These are phyloP conservation scores for Papiliotrema fonsecae DNA, from an alignment of 1,284 basidiomycete genomes.

Conservation along the genomic window DNA sequence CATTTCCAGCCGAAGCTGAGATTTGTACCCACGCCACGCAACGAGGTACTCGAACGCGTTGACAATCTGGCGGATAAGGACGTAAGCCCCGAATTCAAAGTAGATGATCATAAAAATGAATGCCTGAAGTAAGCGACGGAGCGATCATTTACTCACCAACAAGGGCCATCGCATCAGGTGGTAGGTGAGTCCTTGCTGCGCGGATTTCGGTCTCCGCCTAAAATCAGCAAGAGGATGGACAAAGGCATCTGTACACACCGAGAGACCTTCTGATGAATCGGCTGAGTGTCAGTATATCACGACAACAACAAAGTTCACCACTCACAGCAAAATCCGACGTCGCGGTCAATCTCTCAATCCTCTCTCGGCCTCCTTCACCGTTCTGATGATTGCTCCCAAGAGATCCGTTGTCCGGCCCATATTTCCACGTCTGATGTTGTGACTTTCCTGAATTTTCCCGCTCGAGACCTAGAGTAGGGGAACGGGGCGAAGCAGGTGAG, in stretches of 20 bases:
- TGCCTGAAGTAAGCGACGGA: background rate
- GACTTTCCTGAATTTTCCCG: background rate
- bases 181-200: conserved; percentile 71
- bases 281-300: conserved; percentile 40
- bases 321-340: conserved; percentile 77
- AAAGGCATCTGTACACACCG: conserved; percentile 18
- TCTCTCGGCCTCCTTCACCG: conserved; percentile 32
- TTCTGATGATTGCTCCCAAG: conserved; percentile 6
- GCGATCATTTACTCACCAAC: conserved; percentile 56
- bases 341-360: conserved; percentile 73
- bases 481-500: conserved; percentile 28
- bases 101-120: conserved; percentile 82
- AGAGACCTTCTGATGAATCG: conserved; percentile 71
- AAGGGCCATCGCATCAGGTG: conserved; percentile 82
- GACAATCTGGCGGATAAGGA: conserved; percentile 82
- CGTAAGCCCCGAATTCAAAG: conserved; percentile 78
- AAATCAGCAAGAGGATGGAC: conserved; percentile 9
- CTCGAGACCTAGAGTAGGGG: conserved; percentile 14
- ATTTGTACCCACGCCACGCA: conserved; percentile 84
- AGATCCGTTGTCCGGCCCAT: conserved; percentile 27
- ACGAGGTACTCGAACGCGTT: conserved; percentile 88
- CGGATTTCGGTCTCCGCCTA: conserved; percentile 33
- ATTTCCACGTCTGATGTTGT: conserved; percentile 20
- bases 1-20: conserved; percentile 66
- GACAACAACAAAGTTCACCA: background rate